Evolutionary conservation across 768 basidiomycete species (phyloP), one percentile per base, ranked within the genome.

Genomic region (Chalciporus pseudorubinellus): DNA sequence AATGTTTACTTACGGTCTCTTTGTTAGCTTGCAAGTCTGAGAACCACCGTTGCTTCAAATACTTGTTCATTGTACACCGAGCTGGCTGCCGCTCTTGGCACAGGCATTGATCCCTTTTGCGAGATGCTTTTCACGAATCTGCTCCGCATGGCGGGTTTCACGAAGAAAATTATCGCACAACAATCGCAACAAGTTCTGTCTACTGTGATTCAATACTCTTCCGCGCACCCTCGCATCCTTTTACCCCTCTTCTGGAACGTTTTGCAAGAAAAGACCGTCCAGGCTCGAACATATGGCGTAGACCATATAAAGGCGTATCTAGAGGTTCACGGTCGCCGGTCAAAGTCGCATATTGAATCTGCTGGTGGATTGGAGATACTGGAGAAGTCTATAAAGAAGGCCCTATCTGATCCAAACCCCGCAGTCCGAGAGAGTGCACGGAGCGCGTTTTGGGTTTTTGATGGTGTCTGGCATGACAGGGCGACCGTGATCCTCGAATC

Each of bases 101-200:
- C 80, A 10, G 68, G 76, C 14, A 72, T 98, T 41, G 95, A 98
- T 64, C 85, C 84, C 0, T 82, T 88, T 61, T 86, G 85, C 63
- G 97, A 98, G 44, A 67, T 76, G 2, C 63, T 97, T 3, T 75
- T 92, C 52, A 78, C 80, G n/a, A 80, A 87, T 61, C 78, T 95
- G 12, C 75, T 95, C 38, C 85, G 84, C 55, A 88, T 98, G 89
- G 83, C 89, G 24, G 85, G 84, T 8, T 84, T 90, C 48, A 98
- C 95, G 28, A 99, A 99, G 72, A 95, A 95, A 67, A 84, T 98
- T 43, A 81, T 84, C 20, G 92, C 89, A 4, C 85, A 92, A 50
- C 87, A 87, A 52, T 90, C 95, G 1, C 97, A 98, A 66, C 74
- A 78, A 2, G 76, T 83, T 1, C 79, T 91, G 9, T 76, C 77